Evolutionary conservation across 2,329 filamentous ascomycete species (phyloP).

Genomic region (Knoxdaviesia proteae): DNA sequence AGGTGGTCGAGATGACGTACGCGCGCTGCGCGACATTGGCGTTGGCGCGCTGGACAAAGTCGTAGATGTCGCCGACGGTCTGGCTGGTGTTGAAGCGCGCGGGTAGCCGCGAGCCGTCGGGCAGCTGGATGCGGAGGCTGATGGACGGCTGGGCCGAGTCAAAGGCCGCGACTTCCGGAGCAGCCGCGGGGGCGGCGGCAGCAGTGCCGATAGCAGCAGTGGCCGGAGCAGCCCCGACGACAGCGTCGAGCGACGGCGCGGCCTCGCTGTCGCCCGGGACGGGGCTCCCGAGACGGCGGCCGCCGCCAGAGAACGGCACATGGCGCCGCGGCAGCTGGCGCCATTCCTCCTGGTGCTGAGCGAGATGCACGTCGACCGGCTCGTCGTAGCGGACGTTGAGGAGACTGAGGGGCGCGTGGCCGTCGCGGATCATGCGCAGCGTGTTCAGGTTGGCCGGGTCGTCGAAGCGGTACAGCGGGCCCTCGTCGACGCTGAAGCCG

Average conservation of each 20-base stretch:
- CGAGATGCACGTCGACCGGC: constrained; percentile 58
- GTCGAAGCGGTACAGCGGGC: constrained; percentile 56
- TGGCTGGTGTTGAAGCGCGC: constrained; percentile 65
- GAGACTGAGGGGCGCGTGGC: constrained; percentile 55
- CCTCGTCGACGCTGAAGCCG: constrained; percentile 72
- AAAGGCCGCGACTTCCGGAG: constrained; percentile 15
- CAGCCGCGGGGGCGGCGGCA: constrained; percentile 10
- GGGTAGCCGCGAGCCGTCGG: constrained; percentile 55
- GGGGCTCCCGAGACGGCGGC: constrained; percentile 56
- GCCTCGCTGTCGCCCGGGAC: constrained; percentile 36
- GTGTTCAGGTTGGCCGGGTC: constrained; percentile 55
- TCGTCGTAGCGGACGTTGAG: constrained; percentile 59
- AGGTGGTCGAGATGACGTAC: constrained; percentile 64
- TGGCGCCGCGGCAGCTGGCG: constrained; percentile 53
- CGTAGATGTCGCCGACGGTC: constrained; percentile 59
- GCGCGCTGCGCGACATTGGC: constrained; percentile 30
- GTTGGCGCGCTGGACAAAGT: constrained; percentile 47
- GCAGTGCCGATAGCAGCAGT: constrained; percentile 8
- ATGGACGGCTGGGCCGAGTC: constrained; percentile 48
- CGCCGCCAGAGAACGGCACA: constrained; percentile 51
- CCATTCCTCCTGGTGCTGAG: constrained; percentile 58
- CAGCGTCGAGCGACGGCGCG: constrained; percentile 8
- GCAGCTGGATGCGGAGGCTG: constrained; percentile 56
- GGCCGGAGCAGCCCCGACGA: constrained; percentile 13
- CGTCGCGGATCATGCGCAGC: constrained; percentile 54